Evolutionary conservation across 2,329 filamentous ascomycete genomes (phyloP).

Genomic region (Alternaria metachromatica): DNA sequence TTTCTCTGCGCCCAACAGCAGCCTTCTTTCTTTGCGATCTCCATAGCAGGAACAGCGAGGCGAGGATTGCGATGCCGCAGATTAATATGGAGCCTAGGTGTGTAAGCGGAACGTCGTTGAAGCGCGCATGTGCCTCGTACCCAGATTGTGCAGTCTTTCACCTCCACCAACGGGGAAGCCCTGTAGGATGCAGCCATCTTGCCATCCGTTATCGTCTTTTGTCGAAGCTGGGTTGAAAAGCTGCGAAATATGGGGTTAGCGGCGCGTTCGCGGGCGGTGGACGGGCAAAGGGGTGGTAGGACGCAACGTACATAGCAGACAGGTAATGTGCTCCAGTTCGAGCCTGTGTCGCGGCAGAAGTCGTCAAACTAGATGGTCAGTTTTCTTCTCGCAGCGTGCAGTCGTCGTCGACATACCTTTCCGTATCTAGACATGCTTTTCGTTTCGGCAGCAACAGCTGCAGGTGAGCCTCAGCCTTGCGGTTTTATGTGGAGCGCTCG

Average conservation of each 20-base stretch:
- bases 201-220: constrained; percentile 66
- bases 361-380: constrained; percentile 41
- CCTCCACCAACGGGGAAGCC: constrained; percentile 75
- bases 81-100: constrained; percentile 82
- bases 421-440: constrained; percentile 41
- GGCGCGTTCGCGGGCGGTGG: constrained; percentile 19
- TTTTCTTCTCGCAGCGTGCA: neutral
- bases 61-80: constrained; percentile 75
- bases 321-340: constrained; percentile 48
- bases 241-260: constrained; percentile 54
- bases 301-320: constrained; percentile 57
- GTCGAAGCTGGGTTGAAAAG: constrained; percentile 67
- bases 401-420: constrained; percentile 17
- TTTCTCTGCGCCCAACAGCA: constrained; percentile 90
- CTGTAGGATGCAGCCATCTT: constrained; percentile 72
- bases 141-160: constrained; percentile 79
- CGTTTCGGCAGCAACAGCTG: constrained; percentile 13
- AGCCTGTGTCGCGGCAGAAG: constrained; percentile 59
- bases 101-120: constrained; percentile 33
- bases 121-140: constrained; percentile 56
- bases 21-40: constrained; percentile 89
- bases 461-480: constrained; percentile 35
- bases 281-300: constrained; percentile 10
- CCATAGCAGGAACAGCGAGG: constrained; percentile 72
- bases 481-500: constrained; percentile 21